Evolutionary conservation across 2,329 filamentous ascomycete species (phyloP).

Genomic region (Trichoderma atrobrunneum): DNA sequence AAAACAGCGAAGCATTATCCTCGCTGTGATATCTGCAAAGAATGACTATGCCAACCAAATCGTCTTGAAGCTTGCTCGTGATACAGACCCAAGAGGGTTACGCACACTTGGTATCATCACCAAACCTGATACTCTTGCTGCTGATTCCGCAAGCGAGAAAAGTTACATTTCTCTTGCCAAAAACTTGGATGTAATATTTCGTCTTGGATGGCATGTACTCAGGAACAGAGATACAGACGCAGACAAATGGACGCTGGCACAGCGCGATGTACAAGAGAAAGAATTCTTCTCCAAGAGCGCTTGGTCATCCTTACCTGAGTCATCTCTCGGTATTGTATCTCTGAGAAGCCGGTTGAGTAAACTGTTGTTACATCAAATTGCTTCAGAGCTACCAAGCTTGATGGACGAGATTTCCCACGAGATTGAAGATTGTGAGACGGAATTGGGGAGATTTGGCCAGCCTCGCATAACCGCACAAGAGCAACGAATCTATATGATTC

Average conservation of each 20-base stretch:
- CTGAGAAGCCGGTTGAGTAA: slow-evolving; percentile 50
- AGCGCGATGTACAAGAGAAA: slow-evolving; percentile 41
- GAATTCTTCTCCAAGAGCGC: slow-evolving; percentile 43
- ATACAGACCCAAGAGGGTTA: slow-evolving; percentile 27
- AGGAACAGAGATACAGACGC: slow-evolving; percentile 44
- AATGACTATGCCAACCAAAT: slow-evolving; percentile 58
- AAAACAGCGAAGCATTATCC: slow-evolving; percentile 55
- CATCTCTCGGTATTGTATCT: slow-evolving; percentile 45
- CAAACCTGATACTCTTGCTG: slow-evolving; percentile 47
- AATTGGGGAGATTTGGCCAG: slow-evolving; percentile 48
- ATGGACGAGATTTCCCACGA: slow-evolving; percentile 41
- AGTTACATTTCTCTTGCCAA: slow-evolving; percentile 41
- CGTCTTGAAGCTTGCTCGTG: slow-evolving; percentile 46
- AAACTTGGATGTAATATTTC: slow-evolving; percentile 47
- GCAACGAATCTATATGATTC: slow-evolving; percentile 47
- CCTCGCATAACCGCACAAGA: slow-evolving; percentile 44
- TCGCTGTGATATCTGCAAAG: slow-evolving; percentile 57
- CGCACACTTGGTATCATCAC: slow-evolving; percentile 58
- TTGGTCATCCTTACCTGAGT: slow-evolving; percentile 37
- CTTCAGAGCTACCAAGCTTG: slow-evolving; percentile 44
- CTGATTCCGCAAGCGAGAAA: slow-evolving; percentile 38
- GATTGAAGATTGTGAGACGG: slow-evolving; percentile 33
- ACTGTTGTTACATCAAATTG: slow-evolving; percentile 48
- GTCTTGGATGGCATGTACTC: slow-evolving; percentile 54
- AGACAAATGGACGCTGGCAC: slow-evolving; percentile 27